These are phyloP conservation scores for Termitomyces heimii DNA, from an alignment of 768 basidiomycete genomes.

Conservation along the genomic window DNA sequence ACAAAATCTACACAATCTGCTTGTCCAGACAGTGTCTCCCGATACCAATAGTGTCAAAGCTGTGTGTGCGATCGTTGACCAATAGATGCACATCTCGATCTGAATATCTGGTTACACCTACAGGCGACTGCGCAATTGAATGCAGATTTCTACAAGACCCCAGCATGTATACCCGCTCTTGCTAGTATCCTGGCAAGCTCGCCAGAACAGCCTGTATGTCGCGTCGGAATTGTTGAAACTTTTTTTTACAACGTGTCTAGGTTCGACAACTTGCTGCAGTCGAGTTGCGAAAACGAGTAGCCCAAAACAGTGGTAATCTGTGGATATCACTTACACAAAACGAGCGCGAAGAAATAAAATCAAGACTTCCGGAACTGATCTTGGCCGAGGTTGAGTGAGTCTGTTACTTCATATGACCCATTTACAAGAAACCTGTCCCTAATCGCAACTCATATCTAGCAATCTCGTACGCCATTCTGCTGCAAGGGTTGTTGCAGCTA, in stretches of 20 bases:
- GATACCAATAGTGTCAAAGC: constrained; percentile 88
- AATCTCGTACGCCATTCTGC: constrained; percentile 89
- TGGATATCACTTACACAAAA: constrained; percentile 71
- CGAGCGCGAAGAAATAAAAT: constrained; percentile 80
- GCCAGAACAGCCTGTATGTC: constrained; percentile 76
- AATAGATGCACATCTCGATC: background rate
- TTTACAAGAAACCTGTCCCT: constrained; percentile 6
- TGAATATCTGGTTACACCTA: background rate
- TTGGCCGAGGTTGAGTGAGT: constrained; percentile 73
- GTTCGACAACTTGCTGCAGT: constrained; percentile 96
- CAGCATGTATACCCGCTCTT: constrained; percentile 86
- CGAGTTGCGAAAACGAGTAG: constrained; percentile 90
- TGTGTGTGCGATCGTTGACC: constrained; percentile 41
- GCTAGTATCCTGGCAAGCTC: constrained; percentile 82
- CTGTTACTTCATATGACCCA: background rate
- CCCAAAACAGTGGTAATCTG: constrained; percentile 69
- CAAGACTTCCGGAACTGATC: constrained; percentile 71
- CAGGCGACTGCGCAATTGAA: constrained; percentile 92
- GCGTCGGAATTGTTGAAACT: constrained; percentile 1
- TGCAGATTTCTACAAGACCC: constrained; percentile 88
- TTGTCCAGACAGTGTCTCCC: constrained; percentile 79
- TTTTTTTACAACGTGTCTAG: constrained; percentile 32
- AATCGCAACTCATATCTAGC: constrained; percentile 34
- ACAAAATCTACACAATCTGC: constrained; percentile 78
- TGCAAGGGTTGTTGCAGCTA: constrained; percentile 88